These are phyloP conservation scores for Hypocrella siamensis DNA, from an alignment of 2,329 filamentous ascomycete genomes.

Conservation along the genomic window DNA sequence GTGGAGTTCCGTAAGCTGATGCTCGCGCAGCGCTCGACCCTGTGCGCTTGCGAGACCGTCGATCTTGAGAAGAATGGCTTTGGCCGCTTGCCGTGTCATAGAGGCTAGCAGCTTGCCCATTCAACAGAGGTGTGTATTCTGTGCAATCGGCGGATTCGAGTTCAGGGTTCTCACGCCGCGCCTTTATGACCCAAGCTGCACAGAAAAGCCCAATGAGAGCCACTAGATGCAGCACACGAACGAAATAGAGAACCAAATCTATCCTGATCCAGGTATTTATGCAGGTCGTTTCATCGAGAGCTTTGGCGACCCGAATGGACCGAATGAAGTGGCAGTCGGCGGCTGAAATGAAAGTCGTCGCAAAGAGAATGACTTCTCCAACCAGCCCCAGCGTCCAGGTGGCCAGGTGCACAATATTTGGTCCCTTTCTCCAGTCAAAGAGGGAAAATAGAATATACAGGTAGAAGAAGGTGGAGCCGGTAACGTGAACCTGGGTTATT, in stretches of 20 bases:
- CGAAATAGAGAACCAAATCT: constrained; percentile 49
- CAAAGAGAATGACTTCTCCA: constrained; percentile 59
- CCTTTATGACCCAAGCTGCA: constrained; percentile 25
- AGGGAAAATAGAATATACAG: constrained; percentile 74
- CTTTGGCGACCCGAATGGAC: constrained; percentile 12
- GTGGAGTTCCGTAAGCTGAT: constrained; percentile 11
- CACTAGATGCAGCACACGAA: constrained; percentile 52
- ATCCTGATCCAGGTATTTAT: constrained; percentile 27
- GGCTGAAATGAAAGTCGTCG: constrained; percentile 53
- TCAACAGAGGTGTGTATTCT: constrained; percentile 51
- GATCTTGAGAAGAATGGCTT: constrained; percentile 5
- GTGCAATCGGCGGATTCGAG: constrained; percentile 25
- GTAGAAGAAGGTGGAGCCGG: constrained; percentile 76
- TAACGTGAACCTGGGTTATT: constrained; percentile 75
- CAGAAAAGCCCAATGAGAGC: constrained; percentile 35
- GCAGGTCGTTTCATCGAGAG: constrained; percentile 13
- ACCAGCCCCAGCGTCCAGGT: constrained; percentile 63
- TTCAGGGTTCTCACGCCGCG: constrained; percentile 19
- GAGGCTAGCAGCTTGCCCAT: constrained; percentile 17
- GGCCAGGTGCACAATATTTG: constrained; percentile 62
- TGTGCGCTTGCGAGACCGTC: constrained; percentile 18
- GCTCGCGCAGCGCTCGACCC: constrained; percentile 22
- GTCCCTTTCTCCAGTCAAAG: constrained; percentile 67
- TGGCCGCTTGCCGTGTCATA: constrained; percentile 19
- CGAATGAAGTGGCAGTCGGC: constrained; percentile 47